These are phyloP conservation scores for Aspergillus ellipticus DNA, from an alignment of 495 filamentous ascomycete genomes.

Conservation along the genomic window DNA sequence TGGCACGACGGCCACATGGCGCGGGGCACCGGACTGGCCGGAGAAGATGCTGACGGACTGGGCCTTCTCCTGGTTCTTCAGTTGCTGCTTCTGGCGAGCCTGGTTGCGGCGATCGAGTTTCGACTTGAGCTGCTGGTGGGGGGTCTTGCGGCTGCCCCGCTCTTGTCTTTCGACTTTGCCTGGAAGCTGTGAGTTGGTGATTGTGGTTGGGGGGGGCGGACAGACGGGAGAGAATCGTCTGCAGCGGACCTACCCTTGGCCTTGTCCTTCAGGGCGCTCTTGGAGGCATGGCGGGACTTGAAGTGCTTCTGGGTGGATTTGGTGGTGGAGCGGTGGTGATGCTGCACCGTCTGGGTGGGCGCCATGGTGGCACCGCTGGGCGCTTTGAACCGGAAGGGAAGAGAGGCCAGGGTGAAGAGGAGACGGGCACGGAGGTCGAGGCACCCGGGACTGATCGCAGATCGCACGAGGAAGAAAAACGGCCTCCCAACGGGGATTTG, in stretches of 20 bases:
- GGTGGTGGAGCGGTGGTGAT: constrained; percentile 89
- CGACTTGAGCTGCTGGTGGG: constrained; percentile 94
- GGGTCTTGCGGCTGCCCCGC: constrained; percentile 71
- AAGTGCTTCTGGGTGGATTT: constrained; percentile 82
- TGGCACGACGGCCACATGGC: constrained; percentile 88
- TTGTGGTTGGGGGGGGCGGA: not conserved
- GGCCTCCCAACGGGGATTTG: not conserved
- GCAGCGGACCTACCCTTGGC: constrained; percentile 62
- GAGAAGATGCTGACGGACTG: constrained; percentile 74
- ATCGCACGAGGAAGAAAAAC: not conserved
- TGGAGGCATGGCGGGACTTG: constrained; percentile 87
- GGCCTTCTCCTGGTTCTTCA: constrained; percentile 75
- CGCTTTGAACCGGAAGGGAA: constrained; percentile 88
- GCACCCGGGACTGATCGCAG: not conserved
- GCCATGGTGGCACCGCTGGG: constrained; percentile 56
- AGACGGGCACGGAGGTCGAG: not conserved
- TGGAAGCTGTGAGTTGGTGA: constrained; percentile 21
- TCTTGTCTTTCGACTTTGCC: constrained; percentile 60
- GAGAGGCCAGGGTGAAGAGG: constrained; percentile 45
- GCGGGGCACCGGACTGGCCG: constrained; percentile 79
- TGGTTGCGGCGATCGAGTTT: constrained; percentile 93
- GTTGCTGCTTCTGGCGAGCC: constrained; percentile 76
- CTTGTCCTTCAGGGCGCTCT: constrained; percentile 74
- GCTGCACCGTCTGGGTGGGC: constrained; percentile 58
- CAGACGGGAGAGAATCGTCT: not conserved